phyloP scores from a whole-genome alignment of 129 eudicot genomes.

The carrot (Daucus carota) region DH1_v3.0 NC_030384.2:43751501-43752000 shows the following conservation, averaged over 20 bases:
- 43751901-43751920: not conserved
- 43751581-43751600: too few relatives aligned
- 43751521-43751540: not conserved
- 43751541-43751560: not conserved
- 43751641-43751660: too few relatives aligned
- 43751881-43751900: not conserved
- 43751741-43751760: not conserved
- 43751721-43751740: not conserved
- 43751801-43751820: too few relatives aligned
- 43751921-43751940: not conserved
- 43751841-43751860: too few relatives aligned
- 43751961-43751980: not conserved
- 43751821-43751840: too few relatives aligned
- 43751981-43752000: not conserved
- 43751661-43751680: too few relatives aligned
- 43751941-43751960: not conserved
- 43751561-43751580: not conserved
- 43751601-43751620: too few relatives aligned
- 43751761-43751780: too few relatives aligned
- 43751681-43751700: not conserved
- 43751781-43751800: too few relatives aligned
- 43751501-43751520: not conserved
- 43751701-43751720: not conserved
- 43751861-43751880: not conserved
- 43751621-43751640: too few relatives aligned